Percentiles rank a stretch among this genome's conserved stretches.
Evolutionary conservation across 2,329 filamentous ascomycete species (phyloP).

Genomic region (Fusarium falciforme): DNA sequence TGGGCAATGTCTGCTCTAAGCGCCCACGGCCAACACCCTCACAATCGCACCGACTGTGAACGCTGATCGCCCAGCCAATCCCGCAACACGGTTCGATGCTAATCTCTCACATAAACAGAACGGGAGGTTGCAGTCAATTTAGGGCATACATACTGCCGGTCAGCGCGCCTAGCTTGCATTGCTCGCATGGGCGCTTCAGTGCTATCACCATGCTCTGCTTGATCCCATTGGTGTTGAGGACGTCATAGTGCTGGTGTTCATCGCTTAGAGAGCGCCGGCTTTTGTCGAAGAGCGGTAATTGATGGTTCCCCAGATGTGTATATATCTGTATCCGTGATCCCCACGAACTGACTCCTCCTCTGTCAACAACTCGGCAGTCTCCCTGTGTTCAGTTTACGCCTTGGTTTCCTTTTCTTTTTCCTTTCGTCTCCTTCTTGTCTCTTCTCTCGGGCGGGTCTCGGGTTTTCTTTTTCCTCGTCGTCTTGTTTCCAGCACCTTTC

Average conservation of each 20-base stretch:
- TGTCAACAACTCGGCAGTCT: constrained; percentile 2
- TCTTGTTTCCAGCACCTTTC: constrained; percentile 2
- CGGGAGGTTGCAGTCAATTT: constrained; percentile 27
- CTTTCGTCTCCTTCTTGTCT: constrained; percentile 4
- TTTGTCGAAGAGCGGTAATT: constrained; percentile 24
- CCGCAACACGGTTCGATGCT: constrained; percentile 7
- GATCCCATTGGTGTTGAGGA: constrained; percentile 32
- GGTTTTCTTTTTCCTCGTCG: constrained; percentile 17
- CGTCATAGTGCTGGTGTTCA: constrained; percentile 18
- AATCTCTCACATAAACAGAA: constrained; percentile 26
- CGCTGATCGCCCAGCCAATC: constrained; percentile 32
- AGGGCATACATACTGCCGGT: neutral
- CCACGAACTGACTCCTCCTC: neutral
- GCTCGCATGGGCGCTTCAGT: constrained; percentile 41
- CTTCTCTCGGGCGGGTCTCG: constrained; percentile 21
- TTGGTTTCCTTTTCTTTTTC: constrained; percentile 9
- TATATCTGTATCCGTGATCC: constrained; percentile 32
- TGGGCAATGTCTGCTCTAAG: constrained; percentile 33
- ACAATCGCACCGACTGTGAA: constrained; percentile 8
- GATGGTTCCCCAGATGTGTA: constrained; percentile 25
- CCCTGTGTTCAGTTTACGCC: neutral
- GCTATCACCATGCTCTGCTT: constrained; percentile 20
- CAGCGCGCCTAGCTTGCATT: constrained; percentile 42
- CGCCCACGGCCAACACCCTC: constrained; percentile 31
- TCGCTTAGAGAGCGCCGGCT: constrained; percentile 21